These are phyloP conservation scores for Salix caprea DNA, from an alignment of 345 rosid species.

Conservation along the genomic window DNA sequence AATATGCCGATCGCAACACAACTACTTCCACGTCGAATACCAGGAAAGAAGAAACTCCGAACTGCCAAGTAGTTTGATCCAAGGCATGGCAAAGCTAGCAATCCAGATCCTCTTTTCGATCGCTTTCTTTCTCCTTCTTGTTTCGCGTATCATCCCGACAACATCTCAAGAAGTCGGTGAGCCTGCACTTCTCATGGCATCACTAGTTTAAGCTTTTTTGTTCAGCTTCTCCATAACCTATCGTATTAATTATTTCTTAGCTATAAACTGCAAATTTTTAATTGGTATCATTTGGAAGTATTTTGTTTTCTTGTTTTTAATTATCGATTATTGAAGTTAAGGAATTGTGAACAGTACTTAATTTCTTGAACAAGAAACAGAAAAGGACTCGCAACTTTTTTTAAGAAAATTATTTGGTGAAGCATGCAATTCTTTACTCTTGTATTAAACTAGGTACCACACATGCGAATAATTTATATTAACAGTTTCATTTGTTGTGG, in stretches of 20 bases:
- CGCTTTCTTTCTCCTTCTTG: slow-evolving; percentile 23
- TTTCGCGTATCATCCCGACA: slow-evolving; percentile 6
- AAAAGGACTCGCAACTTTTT: background rate
- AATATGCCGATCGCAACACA: background rate
- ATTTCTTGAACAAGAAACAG: too few species aligned
- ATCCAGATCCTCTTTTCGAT: slow-evolving; percentile 8
- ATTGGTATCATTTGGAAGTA: background rate
- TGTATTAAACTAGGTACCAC: background rate
- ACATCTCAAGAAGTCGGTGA: slow-evolving; percentile 46
- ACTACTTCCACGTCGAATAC: background rate
- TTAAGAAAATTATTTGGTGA: background rate
- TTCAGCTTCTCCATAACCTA: background rate
- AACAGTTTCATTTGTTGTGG: background rate
- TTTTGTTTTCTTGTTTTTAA: background rate
- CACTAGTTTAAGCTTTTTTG: background rate
- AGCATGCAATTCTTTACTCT: too few species aligned
- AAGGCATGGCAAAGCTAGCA: slow-evolving; percentile 26
- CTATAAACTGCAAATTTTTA: background rate
- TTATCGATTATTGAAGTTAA: background rate
- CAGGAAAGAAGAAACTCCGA: background rate
- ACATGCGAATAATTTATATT: background rate
- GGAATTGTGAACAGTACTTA: background rate
- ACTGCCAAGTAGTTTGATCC: background rate
- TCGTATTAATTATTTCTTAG: background rate
- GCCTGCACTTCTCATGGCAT: background rate